These are phyloP conservation scores for Telopea speciosissima DNA, from an alignment of 177 flowering plant species.

Conservation along the genomic window DNA sequence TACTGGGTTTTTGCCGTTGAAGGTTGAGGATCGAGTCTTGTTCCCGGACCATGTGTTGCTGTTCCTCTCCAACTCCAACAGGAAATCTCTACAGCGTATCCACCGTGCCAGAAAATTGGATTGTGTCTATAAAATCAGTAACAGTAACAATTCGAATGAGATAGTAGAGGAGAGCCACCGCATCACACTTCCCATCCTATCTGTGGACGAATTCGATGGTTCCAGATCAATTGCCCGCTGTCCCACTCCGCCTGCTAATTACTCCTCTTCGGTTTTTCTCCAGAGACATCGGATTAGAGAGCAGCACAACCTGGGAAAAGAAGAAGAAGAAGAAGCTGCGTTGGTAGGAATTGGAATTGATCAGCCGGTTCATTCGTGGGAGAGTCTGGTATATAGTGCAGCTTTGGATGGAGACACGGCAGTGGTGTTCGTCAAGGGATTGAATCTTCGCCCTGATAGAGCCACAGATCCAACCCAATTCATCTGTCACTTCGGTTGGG, in stretches of 20 bases:
- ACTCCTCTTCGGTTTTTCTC: constrained; percentile 34
- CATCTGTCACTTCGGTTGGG: constrained; percentile 56
- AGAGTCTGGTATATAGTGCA: constrained; percentile 60
- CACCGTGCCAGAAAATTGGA: constrained; percentile 7
- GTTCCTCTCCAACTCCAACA: constrained; percentile 3
- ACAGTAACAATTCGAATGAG: background rate
- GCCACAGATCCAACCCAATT: constrained; percentile 46
- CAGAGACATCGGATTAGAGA: constrained; percentile 6
- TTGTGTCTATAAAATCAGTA: constrained; percentile 28
- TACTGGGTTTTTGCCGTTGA: background rate
- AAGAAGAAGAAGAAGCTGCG: background rate
- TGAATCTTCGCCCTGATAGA: constrained; percentile 57
- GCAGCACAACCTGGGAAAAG: background rate
- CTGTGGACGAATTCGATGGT: constrained; percentile 48
- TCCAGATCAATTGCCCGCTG: constrained; percentile 52
- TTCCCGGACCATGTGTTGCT: constrained; percentile 12
- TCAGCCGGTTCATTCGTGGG: constrained; percentile 49
- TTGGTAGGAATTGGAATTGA: constrained; percentile 1
- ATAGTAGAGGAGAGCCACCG: background rate
- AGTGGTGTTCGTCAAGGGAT: constrained; percentile 73
- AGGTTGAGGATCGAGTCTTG: background rate
- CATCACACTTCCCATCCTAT: constrained; percentile 21
- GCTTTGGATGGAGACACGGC: constrained; percentile 47
- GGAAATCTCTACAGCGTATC: background rate
- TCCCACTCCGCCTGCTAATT: constrained; percentile 47